phyloP scores from a whole-genome alignment of 257 asterid species.

The Henckelia pumila region DNA sequence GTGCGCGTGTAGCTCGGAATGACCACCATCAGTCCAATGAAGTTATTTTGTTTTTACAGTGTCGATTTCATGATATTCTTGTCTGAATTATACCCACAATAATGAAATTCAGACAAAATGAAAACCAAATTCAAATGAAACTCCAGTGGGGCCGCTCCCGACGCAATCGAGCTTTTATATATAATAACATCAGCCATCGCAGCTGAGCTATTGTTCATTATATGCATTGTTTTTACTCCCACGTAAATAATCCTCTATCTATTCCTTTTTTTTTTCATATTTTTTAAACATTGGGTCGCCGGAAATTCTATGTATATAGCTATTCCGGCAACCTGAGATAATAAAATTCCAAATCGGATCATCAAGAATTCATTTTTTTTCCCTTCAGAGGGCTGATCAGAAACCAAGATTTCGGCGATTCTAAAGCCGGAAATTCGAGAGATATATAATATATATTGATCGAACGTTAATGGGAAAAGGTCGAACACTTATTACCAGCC shows the following conservation, averaged over 20 bases:
- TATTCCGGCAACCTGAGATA: conserved; percentile 31
- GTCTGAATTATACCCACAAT: conserved; percentile 28
- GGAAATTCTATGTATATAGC: conserved; percentile 34
- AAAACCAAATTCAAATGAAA: conserved; percentile 69
- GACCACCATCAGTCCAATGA: neutral
- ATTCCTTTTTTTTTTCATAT: neutral
- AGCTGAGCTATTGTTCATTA: conserved; percentile 23
- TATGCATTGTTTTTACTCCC: conserved; percentile 22
- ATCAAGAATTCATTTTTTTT: conserved; percentile 3
- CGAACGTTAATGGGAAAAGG: conserved; percentile 64
- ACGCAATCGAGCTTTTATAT: conserved; percentile 37
- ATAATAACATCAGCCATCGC: conserved; percentile 39
- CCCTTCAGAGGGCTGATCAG: conserved; percentile 26
- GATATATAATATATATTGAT: neutral
- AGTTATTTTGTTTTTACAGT: conserved; percentile 33
- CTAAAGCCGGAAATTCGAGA: conserved; percentile 21
- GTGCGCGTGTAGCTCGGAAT: neutral
- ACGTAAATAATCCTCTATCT: conserved; percentile 13
- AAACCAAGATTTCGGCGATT: conserved; percentile 33
- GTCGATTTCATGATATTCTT: conserved; percentile 35
- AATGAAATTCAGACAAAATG: conserved; percentile 66
- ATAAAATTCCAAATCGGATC: neutral
- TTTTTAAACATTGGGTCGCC: conserved; percentile 32
- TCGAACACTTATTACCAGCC: conserved; percentile 55
- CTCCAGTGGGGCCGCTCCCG: conserved; percentile 28